phyloP scores from a whole-genome alignment of 1,284 basidiomycete species.

The Cystobasidium pallidum region DNA sequence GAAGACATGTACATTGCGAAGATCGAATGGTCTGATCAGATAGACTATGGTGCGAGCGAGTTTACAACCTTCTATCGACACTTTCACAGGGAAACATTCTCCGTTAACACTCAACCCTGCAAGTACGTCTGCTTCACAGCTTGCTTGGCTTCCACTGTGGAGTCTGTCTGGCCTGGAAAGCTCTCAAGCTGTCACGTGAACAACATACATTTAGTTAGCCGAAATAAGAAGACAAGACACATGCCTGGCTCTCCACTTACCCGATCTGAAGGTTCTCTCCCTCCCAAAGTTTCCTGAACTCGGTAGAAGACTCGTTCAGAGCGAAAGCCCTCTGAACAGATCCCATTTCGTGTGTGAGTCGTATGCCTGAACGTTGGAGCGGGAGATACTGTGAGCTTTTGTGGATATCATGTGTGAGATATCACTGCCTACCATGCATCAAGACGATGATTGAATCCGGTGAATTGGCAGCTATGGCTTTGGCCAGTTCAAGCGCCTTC shows the following conservation, averaged over 20 bases:
- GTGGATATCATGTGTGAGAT: background rate
- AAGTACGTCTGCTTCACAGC: background rate
- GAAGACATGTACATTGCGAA: too few relatives aligned
- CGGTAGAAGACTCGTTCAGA: conserved; percentile 61
- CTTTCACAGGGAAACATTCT: too few relatives aligned
- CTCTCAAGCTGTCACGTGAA: conserved; percentile 14
- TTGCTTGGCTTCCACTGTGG: conserved; percentile 34
- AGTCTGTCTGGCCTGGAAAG: conserved; percentile 9
- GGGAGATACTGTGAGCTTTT: background rate
- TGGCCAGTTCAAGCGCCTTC: conserved; percentile 68
- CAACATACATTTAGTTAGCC: too few relatives aligned
- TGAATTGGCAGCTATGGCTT: conserved; percentile 68
- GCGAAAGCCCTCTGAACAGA: conserved; percentile 64
- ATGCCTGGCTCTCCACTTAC: conserved; percentile 48
- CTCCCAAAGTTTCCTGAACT: conserved; percentile 65
- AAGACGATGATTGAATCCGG: conserved; percentile 79
- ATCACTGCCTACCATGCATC: conserved; percentile 60
- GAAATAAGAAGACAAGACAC: background rate
- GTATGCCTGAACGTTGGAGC: conserved; percentile 59
- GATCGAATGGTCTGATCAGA: too few relatives aligned
- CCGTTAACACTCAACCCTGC: background rate
- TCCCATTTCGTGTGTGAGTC: conserved; percentile 63
- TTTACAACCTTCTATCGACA: too few relatives aligned
- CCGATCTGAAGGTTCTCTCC: conserved; percentile 74
- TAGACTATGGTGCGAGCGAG: too few relatives aligned